A percentile compares a stretch with the other conserved stretches of the same genome.
Conservation (phyloP, 2,329 filamentous ascomycete genomes). For the Podosphaera aphanis region DNA sequence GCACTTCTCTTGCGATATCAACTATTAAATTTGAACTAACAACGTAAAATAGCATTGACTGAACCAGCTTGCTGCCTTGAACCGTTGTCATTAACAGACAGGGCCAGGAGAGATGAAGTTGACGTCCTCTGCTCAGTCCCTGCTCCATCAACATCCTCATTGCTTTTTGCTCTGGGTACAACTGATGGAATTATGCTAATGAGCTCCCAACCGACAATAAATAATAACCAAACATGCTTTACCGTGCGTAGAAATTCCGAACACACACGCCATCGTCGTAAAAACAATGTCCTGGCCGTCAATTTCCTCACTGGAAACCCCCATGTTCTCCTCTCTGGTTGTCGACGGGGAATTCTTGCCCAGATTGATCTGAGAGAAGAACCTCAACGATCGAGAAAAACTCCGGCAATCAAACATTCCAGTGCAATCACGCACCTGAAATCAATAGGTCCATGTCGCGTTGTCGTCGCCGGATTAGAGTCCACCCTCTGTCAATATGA, state of each 20-base stretch:
- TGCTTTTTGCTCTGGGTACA: constrained; percentile 26
- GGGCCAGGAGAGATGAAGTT: constrained; percentile 6
- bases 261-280: constrained; percentile 5
- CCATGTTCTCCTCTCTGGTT: constrained; percentile 26
- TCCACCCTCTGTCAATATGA: constrained; percentile 32
- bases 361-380: constrained; percentile 14
- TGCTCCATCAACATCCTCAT: constrained; percentile 19
- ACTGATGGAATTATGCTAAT: constrained; percentile 23
- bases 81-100: constrained; percentile 4
- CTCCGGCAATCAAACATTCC: constrained; percentile 14
- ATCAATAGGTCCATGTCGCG: constrained; percentile 24
- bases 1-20: not conserved
- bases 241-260: constrained; percentile 5
- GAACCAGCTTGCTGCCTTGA: not conserved
- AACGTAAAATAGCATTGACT: not conserved
- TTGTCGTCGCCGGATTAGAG: constrained; percentile 28
- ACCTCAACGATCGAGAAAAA: constrained; percentile 8
- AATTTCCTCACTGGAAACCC: constrained; percentile 23
- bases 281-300: constrained; percentile 23
- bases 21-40: not conserved
- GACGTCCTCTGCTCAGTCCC: constrained; percentile 20
- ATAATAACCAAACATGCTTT: constrained; percentile 5
- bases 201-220: not conserved
- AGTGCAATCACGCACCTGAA: constrained; percentile 25
- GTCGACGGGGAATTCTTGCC: constrained; percentile 22